These are phyloP conservation scores for Mycena polygramma DNA, from an alignment of 768 basidiomycete species.

Conservation along the genomic window DNA sequence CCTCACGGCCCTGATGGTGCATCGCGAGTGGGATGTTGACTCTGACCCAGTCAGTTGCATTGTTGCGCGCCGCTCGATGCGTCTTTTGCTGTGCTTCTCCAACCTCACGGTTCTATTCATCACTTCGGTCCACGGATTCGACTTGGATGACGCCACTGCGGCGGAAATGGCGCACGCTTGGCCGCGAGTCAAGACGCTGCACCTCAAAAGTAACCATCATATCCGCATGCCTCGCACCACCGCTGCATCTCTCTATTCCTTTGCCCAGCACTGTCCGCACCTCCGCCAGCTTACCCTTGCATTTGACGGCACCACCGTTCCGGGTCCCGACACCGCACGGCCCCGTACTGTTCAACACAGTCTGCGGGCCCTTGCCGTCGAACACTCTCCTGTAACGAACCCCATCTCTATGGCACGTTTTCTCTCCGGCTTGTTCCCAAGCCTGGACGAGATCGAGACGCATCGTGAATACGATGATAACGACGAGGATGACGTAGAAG, in stretches of 20 bases:
- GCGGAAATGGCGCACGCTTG: neutral
- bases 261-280: slow-evolving; percentile 3
- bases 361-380: neutral
- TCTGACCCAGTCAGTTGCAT: neutral
- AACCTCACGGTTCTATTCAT: slow-evolving; percentile 3
- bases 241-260: neutral
- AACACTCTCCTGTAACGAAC: neutral
- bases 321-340: neutral
- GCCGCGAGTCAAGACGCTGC: neutral
- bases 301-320: neutral
- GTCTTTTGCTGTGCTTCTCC: neutral
- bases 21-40: neutral
- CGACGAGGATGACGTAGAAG: neutral
- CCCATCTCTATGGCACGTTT: neutral
- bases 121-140: neutral
- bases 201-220: neutral
- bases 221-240: neutral
- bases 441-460: neutral
- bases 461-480: neutral
- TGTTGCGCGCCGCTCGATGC: neutral
- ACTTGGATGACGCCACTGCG: neutral
- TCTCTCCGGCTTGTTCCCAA: neutral
- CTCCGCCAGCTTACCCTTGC: neutral
- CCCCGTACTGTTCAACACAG: neutral
- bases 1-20: neutral